Base-by-base conservation (phyloP, 108 stramenopile genomes). In the Cyclotella baltica region DNA sequence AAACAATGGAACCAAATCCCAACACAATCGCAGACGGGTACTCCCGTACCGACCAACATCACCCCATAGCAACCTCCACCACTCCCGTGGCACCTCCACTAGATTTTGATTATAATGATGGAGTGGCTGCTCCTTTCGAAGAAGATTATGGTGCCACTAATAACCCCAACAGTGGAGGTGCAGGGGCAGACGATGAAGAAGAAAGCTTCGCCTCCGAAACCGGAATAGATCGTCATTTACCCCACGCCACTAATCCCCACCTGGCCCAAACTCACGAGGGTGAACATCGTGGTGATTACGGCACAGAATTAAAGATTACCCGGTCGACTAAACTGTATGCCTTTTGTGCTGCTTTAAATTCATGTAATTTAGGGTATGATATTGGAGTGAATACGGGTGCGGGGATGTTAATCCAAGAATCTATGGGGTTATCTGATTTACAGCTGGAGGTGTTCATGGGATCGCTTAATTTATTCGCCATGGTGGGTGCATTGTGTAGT, bases 311-410 rank as follows among this genome's bases (percentile, higher is more conserved):
- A 28, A 83, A 75, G 33, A 70, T 81, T 38, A 81, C 80, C 11
- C 73, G 80, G 0, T 28, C 75, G 0, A 83, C 75, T 46, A 83
- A 76, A 72, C 34, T 76, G 9, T 83, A 59, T 66, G 89, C 91
- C 2, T 48, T 92, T 28, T 94, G 92, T 57, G 96, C 96, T 0
- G 86, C 92, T 4, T n/a, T 96, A 4, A 96, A 96, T 35, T 88
- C 86, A 4, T 92, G 91, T 70, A 96, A 94, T 71, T 65, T 91
- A 4, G 90, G 90, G 22, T 91, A 89, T 56, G 90, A 91, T 28
- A 84, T 91, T 48, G 90, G 90, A 0, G 87, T 89, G 0, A 83
- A 74, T 5, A 87, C 85, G 19, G 77, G 84, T 11, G 87, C 80
- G 4, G 90, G 85, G 13, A 67, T 82, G 52, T 22, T 89, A 28